phyloP scores from a whole-genome alignment of 768 basidiomycete species.

The Auricularia sp. region DNA sequence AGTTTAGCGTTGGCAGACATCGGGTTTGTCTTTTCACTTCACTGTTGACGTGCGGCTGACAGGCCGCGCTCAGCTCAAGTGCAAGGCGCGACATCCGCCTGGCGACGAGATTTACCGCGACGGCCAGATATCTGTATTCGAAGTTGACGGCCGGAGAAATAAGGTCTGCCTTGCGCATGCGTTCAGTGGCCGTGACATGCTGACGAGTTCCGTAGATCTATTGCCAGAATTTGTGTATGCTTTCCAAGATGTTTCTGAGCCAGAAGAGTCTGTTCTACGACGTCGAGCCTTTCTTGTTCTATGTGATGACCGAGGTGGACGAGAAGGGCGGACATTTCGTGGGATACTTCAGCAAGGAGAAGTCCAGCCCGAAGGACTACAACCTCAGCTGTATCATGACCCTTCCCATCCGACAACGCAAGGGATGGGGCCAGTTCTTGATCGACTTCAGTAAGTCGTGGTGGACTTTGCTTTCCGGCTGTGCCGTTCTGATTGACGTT shows the following conservation, averaged over 20 bases:
- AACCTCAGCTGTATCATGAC: conserved; percentile 99
- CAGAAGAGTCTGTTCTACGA: conserved; percentile 99
- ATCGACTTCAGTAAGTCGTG: conserved; percentile 89
- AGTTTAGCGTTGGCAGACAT: conserved; percentile 78
- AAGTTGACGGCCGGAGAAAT: conserved; percentile 96
- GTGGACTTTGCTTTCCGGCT: neutral
- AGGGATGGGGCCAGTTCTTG: conserved; percentile 93
- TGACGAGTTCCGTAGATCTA: conserved; percentile 58
- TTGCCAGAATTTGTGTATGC: conserved; percentile 93
- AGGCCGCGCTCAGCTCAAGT: conserved; percentile 60
- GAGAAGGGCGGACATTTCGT: conserved; percentile 88
- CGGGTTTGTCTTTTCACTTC: conserved; percentile 42
- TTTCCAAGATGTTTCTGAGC: conserved; percentile 98
- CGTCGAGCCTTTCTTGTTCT: conserved; percentile 98
- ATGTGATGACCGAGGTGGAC: conserved; percentile 90
- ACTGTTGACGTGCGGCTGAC: neutral
- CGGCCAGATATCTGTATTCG: conserved; percentile 79
- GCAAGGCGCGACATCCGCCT: conserved; percentile 88
- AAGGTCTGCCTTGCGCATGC: conserved; percentile 42
- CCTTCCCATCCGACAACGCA: conserved; percentile 83
- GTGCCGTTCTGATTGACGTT: neutral
- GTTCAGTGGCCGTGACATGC: neutral
- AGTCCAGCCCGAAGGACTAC: conserved; percentile 88
- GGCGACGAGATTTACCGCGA: conserved; percentile 98
- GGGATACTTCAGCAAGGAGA: conserved; percentile 99